Evolutionary conservation across 2,329 filamentous ascomycete species (phyloP).

Genomic region (Neodidymelliopsis sp.): DNA sequence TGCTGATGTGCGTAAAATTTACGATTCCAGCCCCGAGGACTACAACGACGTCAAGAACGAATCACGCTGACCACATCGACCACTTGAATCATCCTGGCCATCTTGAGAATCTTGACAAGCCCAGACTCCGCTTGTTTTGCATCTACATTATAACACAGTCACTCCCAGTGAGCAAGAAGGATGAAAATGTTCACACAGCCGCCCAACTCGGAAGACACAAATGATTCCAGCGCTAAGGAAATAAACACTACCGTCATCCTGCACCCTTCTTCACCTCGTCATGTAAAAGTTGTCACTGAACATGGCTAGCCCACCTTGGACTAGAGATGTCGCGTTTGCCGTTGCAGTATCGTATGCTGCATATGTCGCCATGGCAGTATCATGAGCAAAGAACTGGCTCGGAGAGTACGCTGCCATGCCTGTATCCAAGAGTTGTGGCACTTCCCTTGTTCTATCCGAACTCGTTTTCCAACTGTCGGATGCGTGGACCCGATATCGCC

Average conservation of each 20-base stretch:
- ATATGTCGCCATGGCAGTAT: background rate
- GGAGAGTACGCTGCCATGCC: conserved; percentile 2
- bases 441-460: background rate
- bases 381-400: background rate
- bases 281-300: conserved; percentile 12
- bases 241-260: background rate
- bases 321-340: background rate
- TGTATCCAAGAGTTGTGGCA: background rate
- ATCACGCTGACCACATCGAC: too few relatives aligned
- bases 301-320: conserved; percentile 1
- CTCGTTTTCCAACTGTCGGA: conserved; percentile 22
- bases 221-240: background rate
- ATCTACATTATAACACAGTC: too few relatives aligned
- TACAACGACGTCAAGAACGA: too few relatives aligned
- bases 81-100: too few relatives aligned
- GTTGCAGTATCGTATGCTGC: conserved; percentile 9
- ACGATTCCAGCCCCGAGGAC: too few relatives aligned
- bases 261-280: conserved; percentile 1
- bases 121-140: too few relatives aligned
- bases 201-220: background rate
- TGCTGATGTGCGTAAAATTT: too few relatives aligned
- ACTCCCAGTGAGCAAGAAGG: too few relatives aligned
- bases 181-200: too few relatives aligned
- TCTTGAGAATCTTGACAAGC: too few relatives aligned
- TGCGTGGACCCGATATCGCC: conserved; percentile 22